A percentile compares a stretch with the other conserved stretches of the same genome.
phyloP scores from a whole-genome alignment of 2,329 filamentous ascomycete genomes.

The Fusarium metavorans region DNA sequence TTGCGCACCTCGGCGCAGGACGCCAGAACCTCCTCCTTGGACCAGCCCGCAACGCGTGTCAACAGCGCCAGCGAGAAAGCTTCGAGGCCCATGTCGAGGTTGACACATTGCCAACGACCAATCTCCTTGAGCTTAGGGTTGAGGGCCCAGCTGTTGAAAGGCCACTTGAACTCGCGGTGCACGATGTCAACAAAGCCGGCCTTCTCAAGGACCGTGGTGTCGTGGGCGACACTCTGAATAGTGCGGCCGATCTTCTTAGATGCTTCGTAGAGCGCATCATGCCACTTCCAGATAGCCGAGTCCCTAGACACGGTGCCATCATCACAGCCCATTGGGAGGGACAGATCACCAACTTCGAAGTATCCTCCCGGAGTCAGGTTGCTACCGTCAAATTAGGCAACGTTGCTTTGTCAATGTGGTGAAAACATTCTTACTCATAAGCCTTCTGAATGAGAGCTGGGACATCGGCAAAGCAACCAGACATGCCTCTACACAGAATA shows the following conservation, averaged over 20 bases:
- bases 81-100: conserved; percentile 42
- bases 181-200: conserved; percentile 64
- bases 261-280: conserved; percentile 40
- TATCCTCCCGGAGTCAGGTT: conserved; percentile 39
- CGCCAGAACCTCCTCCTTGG: conserved; percentile 39
- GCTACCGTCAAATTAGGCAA: conserved; percentile 1
- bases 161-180: conserved; percentile 59
- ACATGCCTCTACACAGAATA: conserved; percentile 38
- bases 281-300: conserved; percentile 41
- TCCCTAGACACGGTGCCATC: conserved; percentile 35
- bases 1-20: conserved; percentile 41
- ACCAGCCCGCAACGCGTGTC: conserved; percentile 43
- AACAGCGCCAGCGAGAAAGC: conserved; percentile 45
- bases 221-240: conserved; percentile 35
- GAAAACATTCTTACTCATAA: conserved; percentile 27
- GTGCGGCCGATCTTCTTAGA: conserved; percentile 45
- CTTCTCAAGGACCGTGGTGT: conserved; percentile 53
- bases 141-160: conserved; percentile 61
- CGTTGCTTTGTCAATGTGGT: fast-evolving
- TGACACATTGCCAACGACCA: conserved; percentile 48
- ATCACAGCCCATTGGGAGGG: conserved; percentile 30
- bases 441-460: conserved; percentile 35
- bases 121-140: conserved; percentile 62
- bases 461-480: conserved; percentile 33
- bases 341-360: conserved; percentile 39